Evolutionary conservation across 805 yeast species (phyloP).

Genomic region (Zygotorulaspora chibaensis): DNA sequence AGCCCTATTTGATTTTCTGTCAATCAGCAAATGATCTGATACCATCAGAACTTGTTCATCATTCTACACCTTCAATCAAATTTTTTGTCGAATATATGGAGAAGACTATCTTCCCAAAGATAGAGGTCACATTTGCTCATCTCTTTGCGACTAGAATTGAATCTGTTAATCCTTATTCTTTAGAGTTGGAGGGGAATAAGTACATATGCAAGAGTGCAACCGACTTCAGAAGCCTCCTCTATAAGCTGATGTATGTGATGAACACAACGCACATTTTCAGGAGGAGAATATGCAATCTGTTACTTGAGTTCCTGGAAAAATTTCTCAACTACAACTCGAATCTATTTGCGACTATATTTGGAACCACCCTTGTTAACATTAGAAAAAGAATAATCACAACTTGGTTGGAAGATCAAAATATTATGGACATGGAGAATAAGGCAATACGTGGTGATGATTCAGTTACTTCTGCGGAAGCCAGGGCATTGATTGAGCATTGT

Average conservation of each 20-base stretch:
- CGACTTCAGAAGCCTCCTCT: constrained; percentile 28
- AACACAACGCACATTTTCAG: constrained; percentile 43
- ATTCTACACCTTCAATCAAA: constrained; percentile 32
- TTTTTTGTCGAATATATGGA: constrained; percentile 67
- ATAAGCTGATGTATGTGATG: constrained; percentile 29
- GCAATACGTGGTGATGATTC: constrained; percentile 26
- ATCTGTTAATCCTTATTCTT: constrained; percentile 37
- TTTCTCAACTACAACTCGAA: constrained; percentile 36
- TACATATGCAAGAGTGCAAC: constrained; percentile 31
- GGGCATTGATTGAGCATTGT: constrained; percentile 28
- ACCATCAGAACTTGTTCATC: constrained; percentile 25
- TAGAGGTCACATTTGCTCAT: constrained; percentile 51
- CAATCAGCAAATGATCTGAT: constrained; percentile 51
- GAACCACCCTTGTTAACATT: constrained; percentile 19
- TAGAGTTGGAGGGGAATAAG: constrained; percentile 34
- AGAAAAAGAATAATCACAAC: constrained; percentile 25
- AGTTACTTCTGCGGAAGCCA: constrained; percentile 27
- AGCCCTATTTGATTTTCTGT: constrained; percentile 63
- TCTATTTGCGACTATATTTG: constrained; percentile 31
- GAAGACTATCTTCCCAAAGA: constrained; percentile 56
- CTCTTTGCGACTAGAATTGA: constrained; percentile 49
- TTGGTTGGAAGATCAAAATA: constrained; percentile 38
- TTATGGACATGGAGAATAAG: constrained; percentile 32
- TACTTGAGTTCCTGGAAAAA: constrained; percentile 37
- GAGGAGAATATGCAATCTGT: constrained; percentile 44